phyloP scores from a whole-genome alignment of 2,329 filamentous ascomycete species.

The Clonostachys rhizophaga region DNA sequence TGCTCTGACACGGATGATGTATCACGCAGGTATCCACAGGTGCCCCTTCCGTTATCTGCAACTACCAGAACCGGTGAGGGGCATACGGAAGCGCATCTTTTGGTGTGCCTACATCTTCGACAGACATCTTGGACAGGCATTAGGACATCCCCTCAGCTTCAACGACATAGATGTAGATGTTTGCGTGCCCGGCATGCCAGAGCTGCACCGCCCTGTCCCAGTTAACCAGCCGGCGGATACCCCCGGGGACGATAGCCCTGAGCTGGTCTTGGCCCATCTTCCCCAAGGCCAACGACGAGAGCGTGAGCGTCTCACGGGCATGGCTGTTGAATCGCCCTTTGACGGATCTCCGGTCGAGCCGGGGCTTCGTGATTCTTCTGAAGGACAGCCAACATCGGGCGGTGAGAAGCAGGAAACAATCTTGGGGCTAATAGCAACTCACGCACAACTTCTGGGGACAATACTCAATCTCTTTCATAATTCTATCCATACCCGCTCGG shows the following conservation, averaged over 20 bases:
- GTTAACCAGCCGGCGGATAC: not conserved
- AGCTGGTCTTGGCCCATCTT: conserved; percentile 5
- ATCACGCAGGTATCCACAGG: conserved; percentile 43
- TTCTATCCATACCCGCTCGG: conserved; percentile 13
- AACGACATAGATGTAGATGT: conserved; percentile 30
- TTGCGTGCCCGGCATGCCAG: conserved; percentile 19
- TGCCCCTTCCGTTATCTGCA: conserved; percentile 45
- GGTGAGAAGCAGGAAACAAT: conserved; percentile 7
- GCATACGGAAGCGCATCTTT: conserved; percentile 31
- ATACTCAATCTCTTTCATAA: conserved; percentile 13
- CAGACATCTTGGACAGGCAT: conserved; percentile 23
- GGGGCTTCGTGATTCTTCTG: not conserved
- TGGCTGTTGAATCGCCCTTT: not conserved
- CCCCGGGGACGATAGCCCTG: conserved; percentile 2
- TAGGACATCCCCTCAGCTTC: conserved; percentile 26
- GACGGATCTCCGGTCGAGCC: too few relatives aligned
- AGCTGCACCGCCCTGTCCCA: conserved; percentile 11
- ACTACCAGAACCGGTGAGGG: conserved; percentile 21
- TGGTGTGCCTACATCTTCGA: conserved; percentile 32
- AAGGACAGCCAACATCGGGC: not conserved
- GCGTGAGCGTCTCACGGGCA: not conserved
- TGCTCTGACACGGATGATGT: conserved; percentile 36
- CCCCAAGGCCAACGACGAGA: not conserved
- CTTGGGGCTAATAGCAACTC: conserved; percentile 10
- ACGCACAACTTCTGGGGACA: conserved; percentile 10